phyloP scores from a whole-genome alignment of 148 eudicot genomes.

The Bassia scoparia region DNA sequence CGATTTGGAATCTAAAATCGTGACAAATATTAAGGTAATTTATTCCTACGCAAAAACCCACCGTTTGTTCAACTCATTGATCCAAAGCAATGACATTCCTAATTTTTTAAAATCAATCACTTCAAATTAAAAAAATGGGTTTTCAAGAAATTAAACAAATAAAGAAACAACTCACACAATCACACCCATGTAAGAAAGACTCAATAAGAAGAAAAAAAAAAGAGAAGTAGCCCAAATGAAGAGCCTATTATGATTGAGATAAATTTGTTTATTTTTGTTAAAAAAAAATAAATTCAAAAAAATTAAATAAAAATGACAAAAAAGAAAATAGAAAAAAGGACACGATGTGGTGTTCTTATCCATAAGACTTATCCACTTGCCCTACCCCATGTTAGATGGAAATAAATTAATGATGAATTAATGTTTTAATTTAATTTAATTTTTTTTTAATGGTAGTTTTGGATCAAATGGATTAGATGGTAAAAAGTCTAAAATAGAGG shows the following conservation, averaged over 20 bases:
- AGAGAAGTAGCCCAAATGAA: background rate
- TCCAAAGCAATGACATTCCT: conserved; percentile 30
- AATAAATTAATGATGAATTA: background rate
- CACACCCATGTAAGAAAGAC: background rate
- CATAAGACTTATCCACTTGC: conserved; percentile 34
- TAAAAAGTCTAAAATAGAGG: too few species aligned
- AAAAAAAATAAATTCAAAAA: background rate
- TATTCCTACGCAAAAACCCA: conserved; percentile 23
- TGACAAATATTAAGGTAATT: conserved; percentile 9
- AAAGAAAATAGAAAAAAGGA: conserved; percentile 2
- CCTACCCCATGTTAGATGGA: conserved; percentile 14
- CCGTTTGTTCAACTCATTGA: conserved; percentile 18
- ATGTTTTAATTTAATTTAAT: too few species aligned
- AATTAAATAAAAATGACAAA: background rate
- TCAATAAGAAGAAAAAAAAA: background rate
- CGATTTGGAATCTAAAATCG: conserved; percentile 27
- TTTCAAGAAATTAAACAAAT: background rate
- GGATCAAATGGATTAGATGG: too few species aligned
- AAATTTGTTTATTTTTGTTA: background rate
- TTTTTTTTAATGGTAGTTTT: too few species aligned
- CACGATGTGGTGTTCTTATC: conserved; percentile 35
- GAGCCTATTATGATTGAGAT: conserved; percentile 11
- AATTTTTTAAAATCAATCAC: background rate
- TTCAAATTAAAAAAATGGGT: background rate
- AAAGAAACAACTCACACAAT: background rate